Evolutionary conservation across 1,284 basidiomycete genomes (phyloP).

Genomic region (Xanthoconium separans): DNA sequence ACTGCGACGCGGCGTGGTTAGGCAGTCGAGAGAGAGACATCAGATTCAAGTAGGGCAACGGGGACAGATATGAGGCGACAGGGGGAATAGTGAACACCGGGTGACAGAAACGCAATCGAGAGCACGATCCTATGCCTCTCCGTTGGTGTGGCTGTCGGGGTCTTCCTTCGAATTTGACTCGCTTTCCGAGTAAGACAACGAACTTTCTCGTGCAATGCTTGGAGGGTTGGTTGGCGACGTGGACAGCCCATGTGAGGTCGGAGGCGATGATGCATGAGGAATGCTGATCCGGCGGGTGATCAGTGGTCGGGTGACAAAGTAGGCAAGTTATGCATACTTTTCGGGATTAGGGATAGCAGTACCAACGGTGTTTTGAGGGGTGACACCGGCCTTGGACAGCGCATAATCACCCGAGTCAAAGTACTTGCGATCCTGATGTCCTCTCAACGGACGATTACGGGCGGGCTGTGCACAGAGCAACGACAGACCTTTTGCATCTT

Average conservation of each 20-base stretch:
- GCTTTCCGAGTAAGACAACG: constrained; percentile 40
- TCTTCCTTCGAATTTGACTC: constrained; percentile 21
- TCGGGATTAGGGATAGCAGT: constrained; percentile 95
- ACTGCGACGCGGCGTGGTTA: constrained; percentile 8
- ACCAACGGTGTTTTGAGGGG: constrained; percentile 84
- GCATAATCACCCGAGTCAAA: constrained; percentile 99
- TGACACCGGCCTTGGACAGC: constrained; percentile 90
- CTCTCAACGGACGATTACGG: constrained; percentile 11
- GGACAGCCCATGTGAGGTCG: constrained; percentile 55
- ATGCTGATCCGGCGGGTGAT: constrained; percentile 45
- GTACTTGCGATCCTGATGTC: constrained; percentile 87
- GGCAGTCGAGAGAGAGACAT: constrained; percentile 17
- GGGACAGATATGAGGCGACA: constrained; percentile 20
- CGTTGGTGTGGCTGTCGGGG: constrained; percentile 23
- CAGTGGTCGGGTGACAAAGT: background rate
- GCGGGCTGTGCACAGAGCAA: constrained; percentile 3
- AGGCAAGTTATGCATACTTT: constrained; percentile 58
- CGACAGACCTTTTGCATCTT: constrained; percentile 88
- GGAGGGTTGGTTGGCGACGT: constrained; percentile 62
- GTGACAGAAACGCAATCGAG: constrained; percentile 10
- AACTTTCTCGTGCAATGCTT: constrained; percentile 65
- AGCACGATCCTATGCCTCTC: constrained; percentile 40
- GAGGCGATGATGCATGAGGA: constrained; percentile 69
- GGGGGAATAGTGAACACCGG: constrained; percentile 19
- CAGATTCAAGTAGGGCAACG: constrained; percentile 11